Base-by-base conservation (phyloP, 495 filamentous ascomycete species). In the Aspergillus bridgeri region DNA sequence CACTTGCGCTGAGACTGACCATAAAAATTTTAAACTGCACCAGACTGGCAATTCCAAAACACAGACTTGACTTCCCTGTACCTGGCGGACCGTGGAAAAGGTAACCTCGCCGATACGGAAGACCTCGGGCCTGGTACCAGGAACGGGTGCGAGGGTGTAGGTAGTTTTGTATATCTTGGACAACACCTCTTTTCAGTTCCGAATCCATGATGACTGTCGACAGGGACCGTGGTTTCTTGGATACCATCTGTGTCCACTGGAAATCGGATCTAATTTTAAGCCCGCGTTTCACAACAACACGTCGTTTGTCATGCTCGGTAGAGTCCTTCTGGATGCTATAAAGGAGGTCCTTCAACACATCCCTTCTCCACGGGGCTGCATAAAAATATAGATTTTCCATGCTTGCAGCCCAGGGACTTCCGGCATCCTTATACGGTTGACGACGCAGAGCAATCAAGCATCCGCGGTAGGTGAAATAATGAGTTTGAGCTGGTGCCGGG, bases 61-160 rank as follows among this genome's bases (percentile, higher is more conserved):
- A 81, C 22, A 87, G 71, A 19, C 79, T 84, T n/a, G 82, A 82
- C 61, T 88, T 89, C 4, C 86, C 85, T 0, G 85, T 89, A 6
- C 88, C 87, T 2, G 87, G 88, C 1, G 86, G 86, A 0, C 88
- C 87, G 60, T 88, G 75, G 33, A 89, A 78, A 0, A 88, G 71
- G 58, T 82, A 83, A 6, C 84, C 85, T 59, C 85, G 70, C 2
- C 82, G 77, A 62, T 89, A 90, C 0, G 83, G 83, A 57, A 88
- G 80, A 20, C 83, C 82, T 19, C 83, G 79, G 64, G 83, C 80
- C 6, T 57, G 53, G 56, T 78, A 79, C 67, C 65, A 79, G 11
- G 51, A 33, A 42, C 43, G 19, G 11, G 57, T 59, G 11, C 33
- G 5, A 18, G 56, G 61, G 46, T 59, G 38, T 6, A 67, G 57